These are phyloP conservation scores for Simplicillium sp. DNA, from an alignment of 2,329 filamentous ascomycete species.

Conservation along the genomic window DNA sequence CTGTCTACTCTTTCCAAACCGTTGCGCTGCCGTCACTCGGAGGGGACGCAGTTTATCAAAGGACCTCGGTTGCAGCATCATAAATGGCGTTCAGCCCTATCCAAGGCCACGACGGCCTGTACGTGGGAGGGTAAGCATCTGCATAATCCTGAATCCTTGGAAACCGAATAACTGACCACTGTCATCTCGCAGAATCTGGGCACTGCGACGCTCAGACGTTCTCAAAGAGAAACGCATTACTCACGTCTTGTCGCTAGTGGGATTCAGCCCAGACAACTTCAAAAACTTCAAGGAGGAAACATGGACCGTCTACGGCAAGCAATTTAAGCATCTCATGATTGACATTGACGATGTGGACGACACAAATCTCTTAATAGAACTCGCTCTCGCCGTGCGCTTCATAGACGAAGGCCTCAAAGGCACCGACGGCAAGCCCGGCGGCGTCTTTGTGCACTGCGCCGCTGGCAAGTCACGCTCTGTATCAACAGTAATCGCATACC, in stretches of 20 bases:
- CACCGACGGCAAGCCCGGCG: conserved; percentile 17
- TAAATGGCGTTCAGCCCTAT: conserved; percentile 5
- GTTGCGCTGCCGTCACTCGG: too few species aligned
- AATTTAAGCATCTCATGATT: conserved; percentile 65
- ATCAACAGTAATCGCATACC: conserved; percentile 72
- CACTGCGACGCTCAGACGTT: conserved; percentile 60
- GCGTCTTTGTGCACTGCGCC: conserved; percentile 62
- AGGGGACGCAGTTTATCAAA: too few species aligned
- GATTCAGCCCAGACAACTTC: conserved; percentile 32
- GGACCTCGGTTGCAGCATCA: neutral
- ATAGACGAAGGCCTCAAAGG: conserved; percentile 62
- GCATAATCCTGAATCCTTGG: too few species aligned
- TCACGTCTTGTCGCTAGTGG: conserved; percentile 78
- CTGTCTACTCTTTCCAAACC: too few species aligned
- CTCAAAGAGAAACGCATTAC: conserved; percentile 70
- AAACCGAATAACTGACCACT: too few species aligned
- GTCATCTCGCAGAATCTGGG: conserved; percentile 60
- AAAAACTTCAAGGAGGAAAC: conserved; percentile 39
- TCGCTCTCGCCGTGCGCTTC: conserved; percentile 70
- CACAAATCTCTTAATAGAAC: conserved; percentile 73
- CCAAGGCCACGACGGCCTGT: conserved; percentile 6
- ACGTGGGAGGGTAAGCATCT: conserved; percentile 4
- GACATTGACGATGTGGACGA: conserved; percentile 88
- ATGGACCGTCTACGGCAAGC: conserved; percentile 38
- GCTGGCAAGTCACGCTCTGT: conserved; percentile 95